Percentiles rank a stretch among this genome's conserved stretches.
Evolutionary conservation across 139 green algal species (phyloP).

Genomic region (Chlamydomonas sp.): DNA sequence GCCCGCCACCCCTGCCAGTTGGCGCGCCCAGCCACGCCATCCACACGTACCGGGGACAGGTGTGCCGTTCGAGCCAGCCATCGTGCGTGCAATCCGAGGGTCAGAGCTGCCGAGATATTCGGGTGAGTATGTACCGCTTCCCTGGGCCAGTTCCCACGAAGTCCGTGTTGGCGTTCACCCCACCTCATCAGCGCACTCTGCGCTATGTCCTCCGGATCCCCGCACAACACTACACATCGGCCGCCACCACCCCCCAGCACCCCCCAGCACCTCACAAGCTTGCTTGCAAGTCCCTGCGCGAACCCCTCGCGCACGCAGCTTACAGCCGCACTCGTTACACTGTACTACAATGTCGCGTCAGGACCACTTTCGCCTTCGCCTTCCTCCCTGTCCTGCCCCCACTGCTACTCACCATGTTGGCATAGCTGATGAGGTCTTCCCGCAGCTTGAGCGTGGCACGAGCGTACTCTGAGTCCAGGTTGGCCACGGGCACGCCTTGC

Average conservation of each 20-base stretch:
- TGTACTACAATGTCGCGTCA: neutral
- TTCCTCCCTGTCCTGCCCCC: no score
- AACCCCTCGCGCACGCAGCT: neutral
- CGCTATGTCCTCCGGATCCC: neutral
- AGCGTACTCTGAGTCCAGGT: constrained; percentile 50
- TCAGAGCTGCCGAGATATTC: no score
- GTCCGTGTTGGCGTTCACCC: no score
- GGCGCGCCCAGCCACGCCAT: no score
- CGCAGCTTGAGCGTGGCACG: constrained; percentile 41
- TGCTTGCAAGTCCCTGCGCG: neutral
- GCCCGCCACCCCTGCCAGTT: no score
- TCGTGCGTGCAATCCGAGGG: no score
- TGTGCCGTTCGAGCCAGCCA: no score
- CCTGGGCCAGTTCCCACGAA: no score
- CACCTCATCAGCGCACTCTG: no score
- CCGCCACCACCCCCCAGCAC: neutral
- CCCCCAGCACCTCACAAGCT: neutral
- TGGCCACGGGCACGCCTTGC: constrained; percentile 40
- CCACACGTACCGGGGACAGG: no score
- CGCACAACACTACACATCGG: neutral
- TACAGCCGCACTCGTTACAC: neutral
- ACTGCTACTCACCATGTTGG: constrained; percentile 3
- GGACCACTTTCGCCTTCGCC: neutral
- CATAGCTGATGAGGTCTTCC: constrained; percentile 43
- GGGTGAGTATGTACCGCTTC: no score